Conservation (phyloP, 192 early-diverging fungal species). For the Entomortierella chlamydospora region DNA sequence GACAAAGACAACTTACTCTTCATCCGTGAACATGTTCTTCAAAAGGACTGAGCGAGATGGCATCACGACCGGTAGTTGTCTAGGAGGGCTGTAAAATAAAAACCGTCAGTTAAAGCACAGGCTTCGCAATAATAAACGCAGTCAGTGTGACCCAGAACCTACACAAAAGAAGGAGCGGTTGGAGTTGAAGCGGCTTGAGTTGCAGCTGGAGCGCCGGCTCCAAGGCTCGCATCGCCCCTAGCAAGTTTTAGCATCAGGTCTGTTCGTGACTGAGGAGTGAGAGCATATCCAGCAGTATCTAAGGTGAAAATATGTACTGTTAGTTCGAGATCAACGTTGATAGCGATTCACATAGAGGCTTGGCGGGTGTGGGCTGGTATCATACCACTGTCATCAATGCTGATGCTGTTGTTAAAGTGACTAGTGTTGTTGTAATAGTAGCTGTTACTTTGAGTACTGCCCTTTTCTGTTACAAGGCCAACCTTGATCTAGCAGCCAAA, state of each 20-base stretch:
- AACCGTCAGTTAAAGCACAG: conserved; percentile 8
- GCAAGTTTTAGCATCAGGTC: conserved; percentile 89
- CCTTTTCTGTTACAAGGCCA: conserved; percentile 77
- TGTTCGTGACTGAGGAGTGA: conserved; percentile 76
- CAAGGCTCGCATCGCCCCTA: conserved; percentile 60
- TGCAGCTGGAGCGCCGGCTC: conserved; percentile 37
- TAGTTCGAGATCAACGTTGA: background rate
- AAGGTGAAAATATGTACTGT: background rate
- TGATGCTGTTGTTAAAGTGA: conserved; percentile 51
- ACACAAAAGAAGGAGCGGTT: conserved; percentile 37
- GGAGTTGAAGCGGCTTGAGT: conserved; percentile 30
- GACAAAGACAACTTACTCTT: conserved; percentile 67
- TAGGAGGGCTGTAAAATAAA: conserved; percentile 43
- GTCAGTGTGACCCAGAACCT: background rate
- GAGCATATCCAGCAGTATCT: conserved; percentile 70
- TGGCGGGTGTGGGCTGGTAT: too few relatives aligned
- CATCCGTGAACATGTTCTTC: conserved; percentile 90
- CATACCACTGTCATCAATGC: conserved; percentile 55
- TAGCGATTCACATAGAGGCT: too few relatives aligned
- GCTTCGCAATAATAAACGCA: too few relatives aligned
- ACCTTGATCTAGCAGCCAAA: conserved; percentile 73
- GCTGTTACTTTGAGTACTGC: conserved; percentile 46
- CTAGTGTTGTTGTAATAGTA: conserved; percentile 63
- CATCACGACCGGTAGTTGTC: conserved; percentile 62
- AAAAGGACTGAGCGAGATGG: conserved; percentile 76